Evolutionary conservation across 1,284 basidiomycete species (phyloP).

Genomic region (Irpex sp.): DNA sequence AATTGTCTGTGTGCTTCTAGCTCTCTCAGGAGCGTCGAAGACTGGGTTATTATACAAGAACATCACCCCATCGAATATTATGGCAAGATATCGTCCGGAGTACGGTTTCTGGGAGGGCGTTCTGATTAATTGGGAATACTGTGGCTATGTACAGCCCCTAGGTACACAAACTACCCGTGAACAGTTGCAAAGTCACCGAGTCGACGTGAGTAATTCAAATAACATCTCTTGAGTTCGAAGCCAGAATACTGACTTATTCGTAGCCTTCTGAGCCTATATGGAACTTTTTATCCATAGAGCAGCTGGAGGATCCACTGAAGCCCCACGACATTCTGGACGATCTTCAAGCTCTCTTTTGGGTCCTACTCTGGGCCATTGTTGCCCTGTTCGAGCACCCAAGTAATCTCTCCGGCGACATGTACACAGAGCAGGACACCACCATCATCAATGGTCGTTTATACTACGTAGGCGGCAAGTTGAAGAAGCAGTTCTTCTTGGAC

Average conservation of each 20-base stretch:
- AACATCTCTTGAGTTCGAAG: too few relatives aligned
- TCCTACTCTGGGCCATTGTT: constrained; percentile 7
- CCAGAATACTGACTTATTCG: too few relatives aligned
- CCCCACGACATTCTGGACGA: constrained; percentile 12
- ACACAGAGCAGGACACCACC: neutral
- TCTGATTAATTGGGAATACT: neutral
- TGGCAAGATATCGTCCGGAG: neutral
- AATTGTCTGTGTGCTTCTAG: neutral
- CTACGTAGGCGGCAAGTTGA: neutral
- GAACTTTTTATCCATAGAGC: constrained; percentile 10
- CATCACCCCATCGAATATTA: neutral
- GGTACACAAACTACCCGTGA: neutral
- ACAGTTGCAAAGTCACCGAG: too few relatives aligned
- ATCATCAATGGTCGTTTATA: neutral
- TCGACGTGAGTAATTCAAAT: too few relatives aligned
- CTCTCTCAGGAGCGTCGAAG: neutral
- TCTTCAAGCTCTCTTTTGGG: constrained; percentile 12
- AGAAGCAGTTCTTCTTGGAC: neutral
- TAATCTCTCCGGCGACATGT: neutral
- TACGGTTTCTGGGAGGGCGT: neutral
- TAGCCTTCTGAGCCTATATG: neutral
- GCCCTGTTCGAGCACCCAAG: constrained; percentile 2
- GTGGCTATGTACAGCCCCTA: neutral
- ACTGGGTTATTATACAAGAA: neutral
- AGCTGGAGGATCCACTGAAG: constrained; percentile 4